Conservation (phyloP, 1,139 yeast genomes). For the Sporopachydermia cereana region DNA sequence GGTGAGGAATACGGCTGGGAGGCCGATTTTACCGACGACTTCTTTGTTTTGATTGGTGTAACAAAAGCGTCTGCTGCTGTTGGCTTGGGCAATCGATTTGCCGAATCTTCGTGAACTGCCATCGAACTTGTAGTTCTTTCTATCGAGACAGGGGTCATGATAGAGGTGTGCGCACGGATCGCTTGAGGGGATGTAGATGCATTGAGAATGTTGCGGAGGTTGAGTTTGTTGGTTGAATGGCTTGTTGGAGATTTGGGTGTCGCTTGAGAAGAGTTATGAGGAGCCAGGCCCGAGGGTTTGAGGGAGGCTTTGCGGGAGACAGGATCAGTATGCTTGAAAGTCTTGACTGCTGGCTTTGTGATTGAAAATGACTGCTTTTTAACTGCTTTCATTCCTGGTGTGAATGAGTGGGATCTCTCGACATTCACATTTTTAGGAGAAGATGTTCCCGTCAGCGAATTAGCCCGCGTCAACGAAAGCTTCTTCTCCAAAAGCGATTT, state of each 20-base stretch:
- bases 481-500: conserved; percentile 2
- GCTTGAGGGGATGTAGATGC: conserved; percentile 5
- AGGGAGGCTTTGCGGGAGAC: no score
- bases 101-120: not conserved
- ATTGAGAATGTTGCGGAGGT: conserved; percentile 2
- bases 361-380: conserved; percentile 3
- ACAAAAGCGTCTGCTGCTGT: not conserved
- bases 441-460: not conserved
- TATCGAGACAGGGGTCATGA: not conserved
- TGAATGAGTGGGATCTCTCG: not conserved
- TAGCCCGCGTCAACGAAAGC: not conserved
- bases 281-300: no score
- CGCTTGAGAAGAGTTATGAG: no score
- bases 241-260: not conserved
- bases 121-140: no score
- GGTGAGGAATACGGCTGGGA: conserved; percentile 13
- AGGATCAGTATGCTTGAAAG: not conserved
- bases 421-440: not conserved
- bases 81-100: not conserved
- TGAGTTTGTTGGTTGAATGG: not conserved
- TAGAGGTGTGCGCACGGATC: not conserved
- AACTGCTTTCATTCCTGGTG: not conserved
- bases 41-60: conserved; percentile 8
- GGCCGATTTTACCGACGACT: conserved; percentile 14
- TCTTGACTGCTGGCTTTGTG: not conserved